A percentile compares a stretch with the other conserved stretches of the same genome.
phyloP scores from a whole-genome alignment of 2,329 filamentous ascomycete species.

The Pseudocercospora ulei region DNA sequence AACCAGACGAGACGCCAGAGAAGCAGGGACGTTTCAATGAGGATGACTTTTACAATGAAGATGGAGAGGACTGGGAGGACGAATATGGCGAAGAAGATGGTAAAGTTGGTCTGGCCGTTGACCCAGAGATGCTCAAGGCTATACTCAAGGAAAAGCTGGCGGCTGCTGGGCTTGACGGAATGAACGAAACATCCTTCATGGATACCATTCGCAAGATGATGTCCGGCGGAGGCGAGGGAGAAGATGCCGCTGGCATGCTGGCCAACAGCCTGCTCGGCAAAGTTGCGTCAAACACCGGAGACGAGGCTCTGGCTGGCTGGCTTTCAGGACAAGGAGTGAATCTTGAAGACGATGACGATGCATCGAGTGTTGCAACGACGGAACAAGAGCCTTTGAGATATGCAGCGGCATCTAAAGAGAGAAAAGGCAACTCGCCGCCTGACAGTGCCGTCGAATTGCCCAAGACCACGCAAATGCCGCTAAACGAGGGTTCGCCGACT shows the following conservation, averaged over 20 bases:
- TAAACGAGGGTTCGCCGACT: conserved; percentile 17
- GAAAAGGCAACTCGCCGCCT: conserved; percentile 15
- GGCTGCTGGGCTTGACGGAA: conserved; percentile 32
- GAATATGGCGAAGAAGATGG: conserved; percentile 22
- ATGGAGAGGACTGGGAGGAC: conserved; percentile 22
- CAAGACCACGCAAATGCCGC: conserved; percentile 14
- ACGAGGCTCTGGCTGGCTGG: conserved; percentile 30
- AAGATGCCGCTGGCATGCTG: conserved; percentile 39
- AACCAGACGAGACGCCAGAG: conserved; percentile 15
- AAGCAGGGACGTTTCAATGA: conserved; percentile 4
- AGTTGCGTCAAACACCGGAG: conserved; percentile 25
- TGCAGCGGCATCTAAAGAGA: conserved; percentile 4
- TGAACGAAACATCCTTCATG: conserved; percentile 39
- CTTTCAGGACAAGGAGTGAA: conserved; percentile 31
- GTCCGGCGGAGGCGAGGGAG: conserved; percentile 35
- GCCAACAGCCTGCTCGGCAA: conserved; percentile 38
- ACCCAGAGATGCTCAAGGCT: conserved; percentile 35
- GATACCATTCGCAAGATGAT: conserved; percentile 41
- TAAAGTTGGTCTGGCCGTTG: conserved; percentile 27
- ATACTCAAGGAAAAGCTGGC: conserved; percentile 30
- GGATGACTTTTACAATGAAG: conserved; percentile 15
- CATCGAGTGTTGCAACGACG: conserved; percentile 27
- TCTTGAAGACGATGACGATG: conserved; percentile 29
- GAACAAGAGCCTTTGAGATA: conserved; percentile 28
- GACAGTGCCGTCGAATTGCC: conserved; percentile 17